phyloP scores from a whole-genome alignment of 1,284 basidiomycete genomes.

The Rhizopogon hawkerae region DNA sequence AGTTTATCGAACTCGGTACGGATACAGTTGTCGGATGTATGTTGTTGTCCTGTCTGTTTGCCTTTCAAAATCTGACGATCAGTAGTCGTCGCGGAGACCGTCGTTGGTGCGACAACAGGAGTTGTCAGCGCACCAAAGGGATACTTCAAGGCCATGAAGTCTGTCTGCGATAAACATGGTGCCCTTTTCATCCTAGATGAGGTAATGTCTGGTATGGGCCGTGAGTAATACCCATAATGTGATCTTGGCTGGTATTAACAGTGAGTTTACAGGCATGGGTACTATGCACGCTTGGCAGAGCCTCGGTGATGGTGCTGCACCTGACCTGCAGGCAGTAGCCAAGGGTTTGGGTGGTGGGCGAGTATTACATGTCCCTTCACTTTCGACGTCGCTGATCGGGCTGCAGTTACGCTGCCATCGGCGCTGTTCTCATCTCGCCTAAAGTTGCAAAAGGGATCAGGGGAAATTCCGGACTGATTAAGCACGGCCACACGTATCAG shows the following conservation, averaged over 20 bases:
- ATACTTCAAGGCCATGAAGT: constrained; percentile 77
- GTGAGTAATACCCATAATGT: constrained; percentile 33
- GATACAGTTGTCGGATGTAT: constrained; percentile 73
- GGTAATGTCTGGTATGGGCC: constrained; percentile 81
- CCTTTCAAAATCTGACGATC: constrained; percentile 8
- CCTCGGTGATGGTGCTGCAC: constrained; percentile 64
- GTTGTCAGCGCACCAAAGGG: constrained; percentile 68
- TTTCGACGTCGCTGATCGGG: constrained; percentile 7
- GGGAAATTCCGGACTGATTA: constrained; percentile 59
- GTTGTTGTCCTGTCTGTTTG: constrained; percentile 18
- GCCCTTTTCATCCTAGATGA: constrained; percentile 84
- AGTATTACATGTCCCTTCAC: constrained; percentile 14
- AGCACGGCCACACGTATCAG: constrained; percentile 85
- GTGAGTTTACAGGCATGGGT: constrained; percentile 54
- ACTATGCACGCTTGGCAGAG: constrained; percentile 81
- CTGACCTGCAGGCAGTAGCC: constrained; percentile 79
- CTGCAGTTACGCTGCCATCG: constrained; percentile 71
- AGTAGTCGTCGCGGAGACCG: constrained; percentile 73
- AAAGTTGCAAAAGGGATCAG: constrained; percentile 62
- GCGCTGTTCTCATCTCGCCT: constrained; percentile 69
- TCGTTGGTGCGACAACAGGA: constrained; percentile 78
- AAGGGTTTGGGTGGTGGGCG: constrained; percentile 84
- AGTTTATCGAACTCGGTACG: constrained; percentile 73
- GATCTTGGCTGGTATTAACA: constrained; percentile 6
- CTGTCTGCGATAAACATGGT: constrained; percentile 80